Evolutionary conservation across 148 eudicot genomes (phyloP).

Genomic region (Silene conica): DNA sequence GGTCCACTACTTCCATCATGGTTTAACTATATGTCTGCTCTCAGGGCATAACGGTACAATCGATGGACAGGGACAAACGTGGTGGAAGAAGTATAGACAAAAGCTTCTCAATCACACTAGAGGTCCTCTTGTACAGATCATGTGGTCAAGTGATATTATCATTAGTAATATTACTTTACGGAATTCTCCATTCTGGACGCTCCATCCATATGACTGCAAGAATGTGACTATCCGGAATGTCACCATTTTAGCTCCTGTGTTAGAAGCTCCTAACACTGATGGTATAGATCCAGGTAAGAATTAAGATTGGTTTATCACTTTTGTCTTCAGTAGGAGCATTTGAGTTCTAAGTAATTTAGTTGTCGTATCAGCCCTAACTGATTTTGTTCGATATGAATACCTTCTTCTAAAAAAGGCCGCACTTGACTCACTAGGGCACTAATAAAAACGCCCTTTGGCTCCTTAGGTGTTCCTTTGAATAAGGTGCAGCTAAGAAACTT

Average conservation of each 20-base stretch:
- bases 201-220: constrained; percentile 98
- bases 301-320: constrained; percentile 27
- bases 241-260: constrained; percentile 80
- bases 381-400: not conserved
- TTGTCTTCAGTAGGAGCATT: constrained; percentile 1
- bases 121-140: constrained; percentile 95
- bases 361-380: not conserved
- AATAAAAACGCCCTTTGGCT: too few species aligned
- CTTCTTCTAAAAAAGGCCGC: not conserved
- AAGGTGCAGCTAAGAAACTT: not conserved
- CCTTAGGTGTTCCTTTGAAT: too few species aligned
- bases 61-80: constrained; percentile 89
- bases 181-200: constrained; percentile 96
- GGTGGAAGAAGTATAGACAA: constrained; percentile 85
- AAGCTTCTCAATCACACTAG: constrained; percentile 84
- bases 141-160: constrained; percentile 88
- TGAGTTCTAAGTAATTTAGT: not conserved
- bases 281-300: constrained; percentile 94
- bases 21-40: constrained; percentile 17
- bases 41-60: constrained; percentile 96
- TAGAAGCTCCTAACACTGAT: constrained; percentile 90
- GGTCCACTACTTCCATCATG: not conserved
- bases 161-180: constrained; percentile 75
- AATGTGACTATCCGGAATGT: constrained; percentile 73
- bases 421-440: not conserved